phyloP scores from a whole-genome alignment of 1,139 yeast species.

The Zhuliangozyma blackwelliae region DNA sequence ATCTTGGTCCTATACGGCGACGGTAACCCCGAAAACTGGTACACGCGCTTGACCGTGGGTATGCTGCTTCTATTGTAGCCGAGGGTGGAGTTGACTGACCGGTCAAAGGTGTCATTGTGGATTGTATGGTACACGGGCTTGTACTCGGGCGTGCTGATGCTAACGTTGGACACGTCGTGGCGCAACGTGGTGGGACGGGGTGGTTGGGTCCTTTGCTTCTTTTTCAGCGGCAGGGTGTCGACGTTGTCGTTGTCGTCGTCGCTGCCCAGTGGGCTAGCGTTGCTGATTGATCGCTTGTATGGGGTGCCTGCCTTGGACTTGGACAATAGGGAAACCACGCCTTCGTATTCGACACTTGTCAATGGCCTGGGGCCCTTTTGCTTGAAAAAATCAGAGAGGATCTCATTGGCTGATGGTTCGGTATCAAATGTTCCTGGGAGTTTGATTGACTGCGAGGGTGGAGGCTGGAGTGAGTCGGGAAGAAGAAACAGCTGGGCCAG shows the following conservation, averaged over 20 bases:
- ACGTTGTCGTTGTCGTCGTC: too few relatives aligned
- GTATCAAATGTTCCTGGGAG: constrained; percentile 9
- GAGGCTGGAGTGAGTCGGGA: background rate
- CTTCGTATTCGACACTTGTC: constrained; percentile 76
- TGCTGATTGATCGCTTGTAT: background rate
- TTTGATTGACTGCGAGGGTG: constrained; percentile 1
- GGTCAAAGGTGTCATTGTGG: constrained; percentile 21
- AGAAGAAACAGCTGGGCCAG: constrained; percentile 1
- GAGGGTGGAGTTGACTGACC: constrained; percentile 18
- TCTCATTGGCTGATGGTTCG: constrained; percentile 41
- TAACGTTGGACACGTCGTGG: constrained; percentile 9
- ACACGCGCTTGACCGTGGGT: constrained; percentile 46
- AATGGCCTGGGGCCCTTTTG: constrained; percentile 73
- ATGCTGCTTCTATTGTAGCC: constrained; percentile 14
- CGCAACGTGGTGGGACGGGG: constrained; percentile 8
- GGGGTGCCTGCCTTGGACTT: constrained; percentile 17
- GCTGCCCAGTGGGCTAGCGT: too few relatives aligned
- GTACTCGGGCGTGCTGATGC: constrained; percentile 37
- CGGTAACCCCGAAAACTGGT: constrained; percentile 61
- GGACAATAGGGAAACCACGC: constrained; percentile 60
- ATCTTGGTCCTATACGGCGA: constrained; percentile 60
- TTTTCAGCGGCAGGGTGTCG: background rate
- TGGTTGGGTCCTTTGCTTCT: constrained; percentile 5
- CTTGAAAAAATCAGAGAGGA: constrained; percentile 68
- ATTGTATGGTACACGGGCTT: constrained; percentile 35